A percentile compares a stretch with the other conserved stretches of the same genome.
Evolutionary conservation across 2,329 filamentous ascomycete genomes (phyloP).

Genomic region (Fusarium siculi): DNA sequence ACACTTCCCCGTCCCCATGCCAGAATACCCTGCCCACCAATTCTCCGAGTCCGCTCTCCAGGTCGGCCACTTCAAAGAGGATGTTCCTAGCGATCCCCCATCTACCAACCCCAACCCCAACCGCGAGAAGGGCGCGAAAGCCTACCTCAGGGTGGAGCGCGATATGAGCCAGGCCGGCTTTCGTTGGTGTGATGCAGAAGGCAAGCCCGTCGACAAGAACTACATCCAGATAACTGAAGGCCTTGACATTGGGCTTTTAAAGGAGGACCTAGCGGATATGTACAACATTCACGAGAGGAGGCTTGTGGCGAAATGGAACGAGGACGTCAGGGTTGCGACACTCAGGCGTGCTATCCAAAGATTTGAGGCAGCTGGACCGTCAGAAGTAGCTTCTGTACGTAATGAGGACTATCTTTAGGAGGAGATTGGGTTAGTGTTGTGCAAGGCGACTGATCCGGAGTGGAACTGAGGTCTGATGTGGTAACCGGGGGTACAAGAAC

Average conservation of each 20-base stretch:
- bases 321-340: background rate
- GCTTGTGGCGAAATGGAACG: background rate
- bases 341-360: background rate
- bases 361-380: no score
- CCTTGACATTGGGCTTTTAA: accelerated
- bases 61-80: background rate
- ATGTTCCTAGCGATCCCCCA: no score
- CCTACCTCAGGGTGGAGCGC: background rate
- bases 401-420: no score
- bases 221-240: background rate
- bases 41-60: background rate
- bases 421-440: no score
- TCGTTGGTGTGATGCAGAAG: background rate
- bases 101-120: no score
- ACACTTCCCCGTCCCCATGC: no score
- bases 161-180: background rate
- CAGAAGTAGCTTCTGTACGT: no score
- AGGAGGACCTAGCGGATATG: background rate
- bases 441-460: background rate
- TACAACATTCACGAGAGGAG: background rate
- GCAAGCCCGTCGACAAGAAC: background rate
- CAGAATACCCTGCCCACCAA: background rate
- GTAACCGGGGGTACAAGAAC: no score
- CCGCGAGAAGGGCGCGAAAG: background rate
- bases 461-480: background rate